These are phyloP conservation scores for Cladosporium sp. DNA, from an alignment of 2,329 filamentous ascomycete genomes.

Conservation along the genomic window DNA sequence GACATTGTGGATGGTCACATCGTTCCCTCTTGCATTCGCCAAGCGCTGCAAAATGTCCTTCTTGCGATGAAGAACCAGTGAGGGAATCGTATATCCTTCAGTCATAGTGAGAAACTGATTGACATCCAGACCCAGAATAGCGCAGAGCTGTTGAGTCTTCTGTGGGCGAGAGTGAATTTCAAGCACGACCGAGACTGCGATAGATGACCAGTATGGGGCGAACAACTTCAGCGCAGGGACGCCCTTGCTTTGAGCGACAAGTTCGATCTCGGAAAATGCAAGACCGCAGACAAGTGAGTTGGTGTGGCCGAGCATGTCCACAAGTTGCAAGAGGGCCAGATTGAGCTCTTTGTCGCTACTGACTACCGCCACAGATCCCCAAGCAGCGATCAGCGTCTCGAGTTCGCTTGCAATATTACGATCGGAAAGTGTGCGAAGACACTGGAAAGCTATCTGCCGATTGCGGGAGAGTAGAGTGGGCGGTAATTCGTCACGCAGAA, in stretches of 20 bases:
- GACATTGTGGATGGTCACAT: constrained; percentile 55
- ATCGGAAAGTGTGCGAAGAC: constrained; percentile 68
- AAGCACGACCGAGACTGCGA: constrained; percentile 78
- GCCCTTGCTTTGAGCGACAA: constrained; percentile 64
- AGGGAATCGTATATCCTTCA: constrained; percentile 78
- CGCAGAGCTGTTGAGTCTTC: constrained; percentile 73
- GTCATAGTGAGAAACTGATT: constrained; percentile 70
- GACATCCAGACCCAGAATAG: constrained; percentile 72
- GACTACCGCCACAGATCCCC: constrained; percentile 74
- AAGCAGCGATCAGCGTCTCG: constrained; percentile 80
- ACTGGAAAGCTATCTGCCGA: constrained; percentile 63
- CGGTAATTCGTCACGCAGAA: constrained; percentile 53
- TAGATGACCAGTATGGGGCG: constrained; percentile 80
- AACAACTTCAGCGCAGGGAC: constrained; percentile 57
- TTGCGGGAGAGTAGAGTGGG: constrained; percentile 56
- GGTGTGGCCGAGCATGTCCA: constrained; percentile 81
- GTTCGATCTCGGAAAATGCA: constrained; percentile 76
- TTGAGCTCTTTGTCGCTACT: constrained; percentile 80
- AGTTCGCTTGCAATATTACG: constrained; percentile 64
- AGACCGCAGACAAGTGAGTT: constrained; percentile 76
- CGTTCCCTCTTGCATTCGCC: constrained; percentile 60
- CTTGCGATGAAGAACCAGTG: constrained; percentile 74
- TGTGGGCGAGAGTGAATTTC: constrained; percentile 78
- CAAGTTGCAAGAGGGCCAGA: constrained; percentile 73
- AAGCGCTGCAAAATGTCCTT: constrained; percentile 76